These are phyloP conservation scores for Aureobasidium uvarum DNA, from an alignment of 2,329 filamentous ascomycete species.

Conservation along the genomic window DNA sequence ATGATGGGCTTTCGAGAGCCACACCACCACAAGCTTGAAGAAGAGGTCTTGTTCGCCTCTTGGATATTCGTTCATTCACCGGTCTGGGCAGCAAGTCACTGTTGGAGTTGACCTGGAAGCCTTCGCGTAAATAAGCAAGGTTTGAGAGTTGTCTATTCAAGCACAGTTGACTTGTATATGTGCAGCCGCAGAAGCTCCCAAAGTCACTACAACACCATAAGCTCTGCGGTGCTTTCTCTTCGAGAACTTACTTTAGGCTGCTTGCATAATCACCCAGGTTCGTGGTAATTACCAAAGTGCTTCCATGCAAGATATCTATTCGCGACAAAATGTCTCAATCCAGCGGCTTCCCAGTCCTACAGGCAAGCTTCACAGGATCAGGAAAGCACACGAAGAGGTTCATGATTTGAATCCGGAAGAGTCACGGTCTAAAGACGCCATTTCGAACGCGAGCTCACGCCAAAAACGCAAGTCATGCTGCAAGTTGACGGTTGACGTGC, in stretches of 20 bases:
- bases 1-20: not conserved
- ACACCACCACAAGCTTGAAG: not conserved
- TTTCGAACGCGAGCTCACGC: conserved; percentile 7
- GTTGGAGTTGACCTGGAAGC: not conserved
- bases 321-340: not conserved
- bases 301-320: not conserved
- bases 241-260: not conserved
- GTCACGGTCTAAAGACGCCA: not conserved
- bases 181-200: not conserved
- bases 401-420: not conserved
- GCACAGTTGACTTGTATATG: not conserved
- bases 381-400: not conserved
- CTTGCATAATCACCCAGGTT: conserved; percentile 6
- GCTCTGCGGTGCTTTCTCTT: not conserved
- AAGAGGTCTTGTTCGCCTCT: not conserved
- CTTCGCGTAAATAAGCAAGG: conserved; percentile 19
- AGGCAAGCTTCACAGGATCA: not conserved
- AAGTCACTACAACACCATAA: not conserved
- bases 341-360: not conserved
- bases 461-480: conserved; percentile 23
- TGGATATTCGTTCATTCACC: not conserved
- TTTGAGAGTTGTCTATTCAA: not conserved
- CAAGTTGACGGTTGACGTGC: conserved; percentile 23
- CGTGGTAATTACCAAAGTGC: not conserved
- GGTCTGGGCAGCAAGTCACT: not conserved